phyloP scores from a whole-genome alignment of 2,329 filamentous ascomycete species.

The Trichoderma harzianum region DNA sequence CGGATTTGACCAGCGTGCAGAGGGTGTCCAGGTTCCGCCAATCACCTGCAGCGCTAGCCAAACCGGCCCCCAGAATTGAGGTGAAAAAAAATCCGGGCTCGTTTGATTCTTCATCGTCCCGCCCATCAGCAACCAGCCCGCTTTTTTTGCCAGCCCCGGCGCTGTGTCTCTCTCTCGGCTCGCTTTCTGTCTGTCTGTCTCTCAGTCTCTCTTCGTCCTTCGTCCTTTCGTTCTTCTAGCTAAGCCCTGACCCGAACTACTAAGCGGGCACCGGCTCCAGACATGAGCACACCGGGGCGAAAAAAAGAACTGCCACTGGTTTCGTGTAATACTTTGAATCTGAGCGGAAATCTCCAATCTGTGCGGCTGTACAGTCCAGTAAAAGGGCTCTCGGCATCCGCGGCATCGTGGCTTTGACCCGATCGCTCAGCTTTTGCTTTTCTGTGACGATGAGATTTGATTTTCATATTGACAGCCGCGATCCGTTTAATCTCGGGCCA shows the following conservation, averaged over 20 bases:
- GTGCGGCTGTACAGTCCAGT: neutral
- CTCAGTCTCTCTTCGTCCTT: neutral
- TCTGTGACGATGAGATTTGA: constrained; percentile 5
- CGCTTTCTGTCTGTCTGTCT: neutral
- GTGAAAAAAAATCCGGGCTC: neutral
- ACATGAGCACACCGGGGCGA: neutral
- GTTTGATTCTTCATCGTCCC: neutral
- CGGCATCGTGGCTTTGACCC: neutral
- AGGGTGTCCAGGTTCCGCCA: constrained; percentile 1
- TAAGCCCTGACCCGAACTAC: neutral
- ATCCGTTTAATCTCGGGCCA: constrained; percentile 12
- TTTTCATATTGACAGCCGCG: neutral
- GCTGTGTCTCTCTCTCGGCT: neutral
- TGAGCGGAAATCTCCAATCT: neutral
- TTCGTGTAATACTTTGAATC: neutral
- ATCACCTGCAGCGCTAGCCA: neutral
- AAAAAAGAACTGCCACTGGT: neutral
- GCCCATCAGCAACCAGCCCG: neutral
- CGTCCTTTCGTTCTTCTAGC: neutral
- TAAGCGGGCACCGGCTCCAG: neutral
- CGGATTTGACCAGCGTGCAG: neutral
- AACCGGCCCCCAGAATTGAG: neutral
- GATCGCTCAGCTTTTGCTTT: neutral
- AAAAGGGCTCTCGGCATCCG: neutral
- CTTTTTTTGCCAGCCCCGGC: neutral